These are phyloP conservation scores for Pogostemon cablin DNA, from an alignment of 257 asterid species.

Conservation along the genomic window DNA sequence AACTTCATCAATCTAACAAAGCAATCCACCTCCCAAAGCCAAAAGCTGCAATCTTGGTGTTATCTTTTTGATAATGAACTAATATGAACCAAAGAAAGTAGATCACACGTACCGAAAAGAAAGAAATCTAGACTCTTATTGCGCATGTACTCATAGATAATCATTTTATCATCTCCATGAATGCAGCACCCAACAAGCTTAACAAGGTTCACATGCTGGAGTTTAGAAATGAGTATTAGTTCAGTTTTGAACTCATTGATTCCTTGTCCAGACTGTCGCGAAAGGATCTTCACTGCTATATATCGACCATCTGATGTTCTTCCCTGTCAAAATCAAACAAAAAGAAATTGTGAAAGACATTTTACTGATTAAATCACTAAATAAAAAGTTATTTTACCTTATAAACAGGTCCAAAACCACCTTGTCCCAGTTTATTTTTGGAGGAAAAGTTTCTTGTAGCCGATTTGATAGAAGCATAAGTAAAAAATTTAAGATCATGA, in stretches of 20 bases:
- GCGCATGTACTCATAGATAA: constrained; percentile 64
- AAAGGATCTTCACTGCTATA: constrained; percentile 65
- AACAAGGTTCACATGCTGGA: constrained; percentile 70
- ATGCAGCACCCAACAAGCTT: constrained; percentile 54
- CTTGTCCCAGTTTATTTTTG: constrained; percentile 54
- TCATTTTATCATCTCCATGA: constrained; percentile 59
- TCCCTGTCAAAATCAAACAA: constrained; percentile 42
- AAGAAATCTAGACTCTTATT: constrained; percentile 68
- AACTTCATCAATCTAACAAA: not conserved
- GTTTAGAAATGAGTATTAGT: constrained; percentile 56
- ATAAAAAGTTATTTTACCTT: constrained; percentile 34
- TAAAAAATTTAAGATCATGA: constrained; percentile 48
- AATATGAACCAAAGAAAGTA: not conserved
- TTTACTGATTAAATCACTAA: not conserved
- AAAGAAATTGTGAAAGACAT: not conserved
- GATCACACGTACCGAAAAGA: constrained; percentile 44
- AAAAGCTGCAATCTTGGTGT: not conserved
- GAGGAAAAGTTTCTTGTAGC: constrained; percentile 56
- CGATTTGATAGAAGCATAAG: constrained; percentile 44
- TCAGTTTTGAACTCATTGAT: constrained; percentile 62
- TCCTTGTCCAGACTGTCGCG: constrained; percentile 62
- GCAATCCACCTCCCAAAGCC: not conserved
- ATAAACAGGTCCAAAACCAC: constrained; percentile 71
- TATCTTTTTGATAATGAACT: not conserved
- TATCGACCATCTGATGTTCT: constrained; percentile 51